phyloP scores from a whole-genome alignment of 148 eudicot species.

The Camellia japonica region DNA sequence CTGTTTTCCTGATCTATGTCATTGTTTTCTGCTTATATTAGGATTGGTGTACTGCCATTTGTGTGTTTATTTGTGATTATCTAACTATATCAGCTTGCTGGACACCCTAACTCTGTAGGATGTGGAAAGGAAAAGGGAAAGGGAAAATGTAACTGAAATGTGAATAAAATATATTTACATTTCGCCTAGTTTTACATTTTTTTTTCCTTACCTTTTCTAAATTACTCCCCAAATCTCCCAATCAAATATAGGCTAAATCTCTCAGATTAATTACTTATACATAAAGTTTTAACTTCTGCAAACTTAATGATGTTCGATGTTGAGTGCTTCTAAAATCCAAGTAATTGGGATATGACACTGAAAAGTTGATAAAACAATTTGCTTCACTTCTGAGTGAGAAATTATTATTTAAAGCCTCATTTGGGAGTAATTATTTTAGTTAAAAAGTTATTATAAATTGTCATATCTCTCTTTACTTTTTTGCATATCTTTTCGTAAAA shows the following conservation, averaged over 20 bases:
- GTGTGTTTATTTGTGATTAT: neutral
- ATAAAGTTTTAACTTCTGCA: neutral
- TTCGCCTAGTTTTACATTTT: too few relatives aligned
- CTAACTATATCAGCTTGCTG: neutral
- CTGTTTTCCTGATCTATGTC: neutral
- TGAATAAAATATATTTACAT: too few relatives aligned
- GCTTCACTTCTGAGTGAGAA: neutral
- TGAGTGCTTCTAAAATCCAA: neutral
- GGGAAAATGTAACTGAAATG: too few relatives aligned
- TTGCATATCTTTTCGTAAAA: too few relatives aligned
- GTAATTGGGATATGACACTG: neutral
- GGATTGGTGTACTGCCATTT: neutral
- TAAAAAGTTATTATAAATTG: too few relatives aligned
- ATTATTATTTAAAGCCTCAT: neutral
- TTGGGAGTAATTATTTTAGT: too few relatives aligned
- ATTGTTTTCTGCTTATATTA: constrained; percentile 2
- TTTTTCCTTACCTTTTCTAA: too few relatives aligned
- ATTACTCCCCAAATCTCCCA: too few relatives aligned
- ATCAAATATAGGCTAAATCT: neutral
- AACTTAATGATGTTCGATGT: neutral
- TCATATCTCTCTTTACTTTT: too few relatives aligned
- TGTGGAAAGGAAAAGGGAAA: too few relatives aligned
- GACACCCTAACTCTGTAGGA: neutral
- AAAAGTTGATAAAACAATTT: neutral
- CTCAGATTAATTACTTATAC: neutral